Percentiles rank a stretch among this genome's conserved stretches.
Conservation (phyloP, 306 rosid genomes). For the Medicago truncatula region MtrunA17r5.0-ANR NC_053044.1:37282501-37283000, state of each 20-base stretch:
- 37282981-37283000: constrained; percentile 30
- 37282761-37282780: constrained; percentile 47
- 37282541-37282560: too few relatives aligned
- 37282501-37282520: too few relatives aligned
- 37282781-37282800: constrained; percentile 46
- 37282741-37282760: not conserved
- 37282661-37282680: not conserved
- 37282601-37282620: too few relatives aligned
- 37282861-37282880: constrained; percentile 61
- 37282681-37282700: not conserved
- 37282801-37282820: constrained; percentile 49
- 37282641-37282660: too few relatives aligned
- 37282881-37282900: constrained; percentile 10
- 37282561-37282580: too few relatives aligned
- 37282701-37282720: not conserved
- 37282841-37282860: constrained; percentile 54
- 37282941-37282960: constrained; percentile 41
- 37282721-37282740: not conserved
- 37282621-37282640: too few relatives aligned
- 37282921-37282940: not conserved
- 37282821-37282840: constrained; percentile 39
- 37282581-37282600: too few relatives aligned
- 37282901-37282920: constrained; percentile 8
- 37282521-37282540: too few relatives aligned
- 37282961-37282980: constrained; percentile 21